Conservation (phyloP, 805 yeast genomes). For the Kluyveromyces nonfermentans region DNA sequence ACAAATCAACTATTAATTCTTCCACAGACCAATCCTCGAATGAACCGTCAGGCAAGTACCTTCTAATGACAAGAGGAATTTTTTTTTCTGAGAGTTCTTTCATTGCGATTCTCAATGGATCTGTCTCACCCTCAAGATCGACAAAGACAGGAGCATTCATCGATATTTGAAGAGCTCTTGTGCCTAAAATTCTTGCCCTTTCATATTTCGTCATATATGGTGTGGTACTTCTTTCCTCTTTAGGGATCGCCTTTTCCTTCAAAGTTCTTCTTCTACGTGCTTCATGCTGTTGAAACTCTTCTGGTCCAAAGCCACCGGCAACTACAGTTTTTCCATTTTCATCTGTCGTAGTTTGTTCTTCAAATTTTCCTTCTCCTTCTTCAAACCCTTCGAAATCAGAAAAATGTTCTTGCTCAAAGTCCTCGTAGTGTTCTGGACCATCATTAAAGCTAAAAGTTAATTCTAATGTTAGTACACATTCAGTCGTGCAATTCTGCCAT, state of each 20-base stretch:
- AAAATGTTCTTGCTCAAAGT: slow-evolving; percentile 78
- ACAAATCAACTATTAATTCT: slow-evolving; percentile 84
- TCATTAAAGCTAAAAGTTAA: slow-evolving; percentile 45
- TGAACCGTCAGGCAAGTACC: slow-evolving; percentile 94
- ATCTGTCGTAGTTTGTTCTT: slow-evolving; percentile 29
- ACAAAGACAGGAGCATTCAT: slow-evolving; percentile 98
- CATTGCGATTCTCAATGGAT: slow-evolving; percentile 95
- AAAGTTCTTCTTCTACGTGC: slow-evolving; percentile 49
- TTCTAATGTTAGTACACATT: background rate
- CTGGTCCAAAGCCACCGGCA: slow-evolving; percentile 59
- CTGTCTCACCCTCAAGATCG: slow-evolving; percentile 98
- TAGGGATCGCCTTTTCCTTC: slow-evolving; percentile 79
- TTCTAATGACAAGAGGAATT: slow-evolving; percentile 89
- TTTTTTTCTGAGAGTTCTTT: slow-evolving; percentile 92
- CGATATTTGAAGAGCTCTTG: slow-evolving; percentile 94
- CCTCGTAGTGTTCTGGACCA: slow-evolving; percentile 60
- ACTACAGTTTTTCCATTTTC: slow-evolving; percentile 66
- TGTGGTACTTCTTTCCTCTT: slow-evolving; percentile 83
- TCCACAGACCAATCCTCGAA: slow-evolving; percentile 99
- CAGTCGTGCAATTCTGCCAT: too few species aligned
- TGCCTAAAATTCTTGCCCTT: slow-evolving; percentile 94
- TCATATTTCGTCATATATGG: slow-evolving; percentile 99
- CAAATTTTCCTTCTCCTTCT: slow-evolving; percentile 28
- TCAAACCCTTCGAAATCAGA: slow-evolving; percentile 56
- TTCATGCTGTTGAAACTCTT: slow-evolving; percentile 29